Percentiles rank a stretch among this genome's conserved stretches.
phyloP scores from a whole-genome alignment of 2,329 filamentous ascomycete genomes.

The Passalora sequoiae region DNA sequence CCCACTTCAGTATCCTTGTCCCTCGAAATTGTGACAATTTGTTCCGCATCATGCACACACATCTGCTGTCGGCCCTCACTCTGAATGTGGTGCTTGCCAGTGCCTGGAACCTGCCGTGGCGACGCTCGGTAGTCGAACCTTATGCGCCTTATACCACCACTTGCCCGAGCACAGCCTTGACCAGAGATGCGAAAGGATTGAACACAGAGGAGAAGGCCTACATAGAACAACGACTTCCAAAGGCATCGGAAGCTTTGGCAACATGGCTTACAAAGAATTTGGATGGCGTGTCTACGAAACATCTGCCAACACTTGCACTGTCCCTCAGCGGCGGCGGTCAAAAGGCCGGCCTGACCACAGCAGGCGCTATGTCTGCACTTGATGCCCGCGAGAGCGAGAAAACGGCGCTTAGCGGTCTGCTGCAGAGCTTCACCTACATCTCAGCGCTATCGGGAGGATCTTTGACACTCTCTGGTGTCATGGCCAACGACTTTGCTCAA shows the following conservation, averaged over 20 bases:
- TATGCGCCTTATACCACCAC: neutral
- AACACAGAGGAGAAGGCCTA: slow-evolving; percentile 9
- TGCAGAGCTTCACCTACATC: slow-evolving; percentile 15
- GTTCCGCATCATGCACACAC: neutral
- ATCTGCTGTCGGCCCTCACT: neutral
- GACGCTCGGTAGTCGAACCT: neutral
- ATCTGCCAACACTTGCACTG: slow-evolving; percentile 12
- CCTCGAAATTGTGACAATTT: too few species aligned
- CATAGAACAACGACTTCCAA: slow-evolving; percentile 1
- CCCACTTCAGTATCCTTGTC: too few species aligned
- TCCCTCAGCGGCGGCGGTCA: slow-evolving; percentile 14
- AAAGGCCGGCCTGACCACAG: slow-evolving; percentile 16
- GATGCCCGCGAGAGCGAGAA: slow-evolving; percentile 11
- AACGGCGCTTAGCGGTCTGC: slow-evolving; percentile 9
- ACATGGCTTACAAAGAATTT: slow-evolving; percentile 10
- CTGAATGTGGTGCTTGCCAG: neutral
- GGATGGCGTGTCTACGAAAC: slow-evolving; percentile 1
- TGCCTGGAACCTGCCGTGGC: neutral
- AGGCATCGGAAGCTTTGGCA: slow-evolving; percentile 6
- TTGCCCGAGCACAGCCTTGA: neutral
- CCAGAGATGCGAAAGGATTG: neutral
- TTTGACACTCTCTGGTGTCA: slow-evolving; percentile 13
- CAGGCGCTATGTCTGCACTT: slow-evolving; percentile 12
- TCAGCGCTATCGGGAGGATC: slow-evolving; percentile 15
- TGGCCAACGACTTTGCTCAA: slow-evolving; percentile 15